These are phyloP conservation scores for Colletotrichum incanum DNA, from an alignment of 2,329 filamentous ascomycete genomes.

Conservation along the genomic window DNA sequence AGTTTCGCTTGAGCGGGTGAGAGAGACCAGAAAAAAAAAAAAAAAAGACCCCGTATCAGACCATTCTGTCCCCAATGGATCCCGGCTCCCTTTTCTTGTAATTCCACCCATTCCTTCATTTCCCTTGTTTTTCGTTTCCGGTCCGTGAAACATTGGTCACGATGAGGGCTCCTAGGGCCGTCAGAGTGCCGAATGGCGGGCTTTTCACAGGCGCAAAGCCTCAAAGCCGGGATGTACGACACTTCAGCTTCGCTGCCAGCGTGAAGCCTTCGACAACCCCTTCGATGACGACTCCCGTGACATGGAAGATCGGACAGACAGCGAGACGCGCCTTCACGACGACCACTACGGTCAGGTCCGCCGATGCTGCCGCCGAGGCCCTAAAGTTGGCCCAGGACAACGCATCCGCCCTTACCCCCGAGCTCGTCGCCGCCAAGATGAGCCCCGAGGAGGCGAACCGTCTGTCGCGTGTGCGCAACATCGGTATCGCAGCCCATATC, in stretches of 20 bases:
- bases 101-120: slow-evolving; percentile 28
- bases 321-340: slow-evolving; percentile 53
- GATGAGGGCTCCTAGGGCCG: slow-evolving; percentile 58
- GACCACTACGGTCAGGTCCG: slow-evolving; percentile 48
- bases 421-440: slow-evolving; percentile 83
- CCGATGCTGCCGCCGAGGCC: slow-evolving; percentile 59
- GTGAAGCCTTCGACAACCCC: slow-evolving; percentile 31
- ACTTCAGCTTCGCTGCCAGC: slow-evolving; percentile 49
- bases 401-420: slow-evolving; percentile 66
- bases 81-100: slow-evolving; percentile 36
- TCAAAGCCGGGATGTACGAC: slow-evolving; percentile 48
- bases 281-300: slow-evolving; percentile 10
- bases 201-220: slow-evolving; percentile 52
- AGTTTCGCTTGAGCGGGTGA: slow-evolving; percentile 46
- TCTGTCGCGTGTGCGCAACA: slow-evolving; percentile 89
- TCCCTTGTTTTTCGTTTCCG: slow-evolving; percentile 1
- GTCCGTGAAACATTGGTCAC: slow-evolving; percentile 44
- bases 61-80: slow-evolving; percentile 39
- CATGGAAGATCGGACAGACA: slow-evolving; percentile 33
- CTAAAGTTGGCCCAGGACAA: slow-evolving; percentile 70
- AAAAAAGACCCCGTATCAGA: slow-evolving; percentile 42
- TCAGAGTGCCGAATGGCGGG: slow-evolving; percentile 60
- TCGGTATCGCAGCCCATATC: slow-evolving; percentile 98
- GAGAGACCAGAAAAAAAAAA: slow-evolving; percentile 29
- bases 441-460: slow-evolving; percentile 84